These are phyloP conservation scores for Gaeumannomyces tritici DNA, from an alignment of 2,329 filamentous ascomycete species.

Conservation along the genomic window DNA sequence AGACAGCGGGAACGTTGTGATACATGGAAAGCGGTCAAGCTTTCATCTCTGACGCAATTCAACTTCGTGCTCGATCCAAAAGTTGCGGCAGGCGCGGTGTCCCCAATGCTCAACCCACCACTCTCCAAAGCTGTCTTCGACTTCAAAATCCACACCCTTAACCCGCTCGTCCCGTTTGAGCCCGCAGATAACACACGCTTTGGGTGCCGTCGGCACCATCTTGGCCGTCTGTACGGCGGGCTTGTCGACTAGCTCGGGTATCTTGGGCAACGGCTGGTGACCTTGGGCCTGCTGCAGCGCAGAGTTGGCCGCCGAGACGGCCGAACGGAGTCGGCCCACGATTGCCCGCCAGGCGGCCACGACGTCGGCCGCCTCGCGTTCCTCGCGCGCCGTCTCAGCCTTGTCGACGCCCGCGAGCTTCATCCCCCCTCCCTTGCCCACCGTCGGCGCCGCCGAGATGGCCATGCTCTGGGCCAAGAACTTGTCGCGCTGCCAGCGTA, in stretches of 20 bases:
- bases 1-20: too few species aligned
- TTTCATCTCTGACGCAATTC: slow-evolving; percentile 41
- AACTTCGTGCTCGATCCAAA: slow-evolving; percentile 72
- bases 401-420: slow-evolving; percentile 83
- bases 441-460: slow-evolving; percentile 57
- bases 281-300: slow-evolving; percentile 19
- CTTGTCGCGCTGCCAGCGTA: slow-evolving; percentile 85
- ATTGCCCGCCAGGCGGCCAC: slow-evolving; percentile 66
- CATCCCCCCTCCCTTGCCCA: slow-evolving; percentile 71
- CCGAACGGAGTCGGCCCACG: slow-evolving; percentile 63
- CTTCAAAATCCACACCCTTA: slow-evolving; percentile 60
- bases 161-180: slow-evolving; percentile 81
- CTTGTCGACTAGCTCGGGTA: slow-evolving; percentile 65
- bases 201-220: slow-evolving; percentile 62
- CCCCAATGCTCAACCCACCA: slow-evolving; percentile 94
- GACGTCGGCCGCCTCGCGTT: slow-evolving; percentile 74
- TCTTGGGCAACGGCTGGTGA: slow-evolving; percentile 24
- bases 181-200: slow-evolving; percentile 77
- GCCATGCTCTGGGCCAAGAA: slow-evolving; percentile 80
- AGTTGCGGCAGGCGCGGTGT: slow-evolving; percentile 68
- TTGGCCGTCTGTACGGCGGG: slow-evolving; percentile 60
- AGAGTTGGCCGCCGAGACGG: slow-evolving; percentile 56
- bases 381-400: slow-evolving; percentile 70
- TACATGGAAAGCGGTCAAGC: too few species aligned
- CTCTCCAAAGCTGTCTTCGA: slow-evolving; percentile 89